Percentiles rank a stretch among this genome's conserved stretches.
phyloP scores from a whole-genome alignment of 2,329 filamentous ascomycete genomes.

The Verticillium dahliae region DNA sequence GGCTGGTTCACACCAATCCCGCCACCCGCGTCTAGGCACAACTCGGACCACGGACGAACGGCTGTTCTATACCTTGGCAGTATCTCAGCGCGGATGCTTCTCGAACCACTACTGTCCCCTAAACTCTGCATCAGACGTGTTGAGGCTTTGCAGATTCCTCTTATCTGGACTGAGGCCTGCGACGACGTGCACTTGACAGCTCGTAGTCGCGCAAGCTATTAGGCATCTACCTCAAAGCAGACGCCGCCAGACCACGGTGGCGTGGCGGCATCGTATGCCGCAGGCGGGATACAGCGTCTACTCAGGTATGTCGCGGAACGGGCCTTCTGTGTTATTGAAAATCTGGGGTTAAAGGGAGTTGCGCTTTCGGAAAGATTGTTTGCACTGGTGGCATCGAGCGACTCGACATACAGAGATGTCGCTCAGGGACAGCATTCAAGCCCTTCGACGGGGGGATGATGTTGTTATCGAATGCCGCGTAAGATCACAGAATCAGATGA shows the following conservation, averaged over 20 bases:
- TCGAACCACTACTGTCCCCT: neutral
- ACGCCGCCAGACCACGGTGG: neutral
- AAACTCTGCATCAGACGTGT: neutral
- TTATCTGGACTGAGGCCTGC: neutral
- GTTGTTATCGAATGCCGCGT: too few species aligned
- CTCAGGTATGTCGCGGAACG: neutral
- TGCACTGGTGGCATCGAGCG: neutral
- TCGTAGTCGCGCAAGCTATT: neutral
- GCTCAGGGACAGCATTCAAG: neutral
- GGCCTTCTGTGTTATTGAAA: neutral
- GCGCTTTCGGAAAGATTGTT: neutral
- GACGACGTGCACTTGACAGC: neutral
- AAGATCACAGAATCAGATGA: too few species aligned
- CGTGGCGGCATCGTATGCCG: neutral
- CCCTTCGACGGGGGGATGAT: too few species aligned
- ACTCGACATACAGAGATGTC: neutral
- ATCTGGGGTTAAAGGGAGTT: neutral
- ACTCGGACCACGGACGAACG: too few species aligned
- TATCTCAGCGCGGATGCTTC: too few species aligned
- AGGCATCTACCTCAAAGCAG: neutral
- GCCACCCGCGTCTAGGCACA: neutral
- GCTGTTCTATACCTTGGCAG: too few species aligned
- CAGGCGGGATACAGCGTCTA: neutral
- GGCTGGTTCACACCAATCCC: too few species aligned
- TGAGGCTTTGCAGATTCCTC: neutral